Conservation (phyloP, 208 protist species). For the Leishmania braziliensis region DNA sequence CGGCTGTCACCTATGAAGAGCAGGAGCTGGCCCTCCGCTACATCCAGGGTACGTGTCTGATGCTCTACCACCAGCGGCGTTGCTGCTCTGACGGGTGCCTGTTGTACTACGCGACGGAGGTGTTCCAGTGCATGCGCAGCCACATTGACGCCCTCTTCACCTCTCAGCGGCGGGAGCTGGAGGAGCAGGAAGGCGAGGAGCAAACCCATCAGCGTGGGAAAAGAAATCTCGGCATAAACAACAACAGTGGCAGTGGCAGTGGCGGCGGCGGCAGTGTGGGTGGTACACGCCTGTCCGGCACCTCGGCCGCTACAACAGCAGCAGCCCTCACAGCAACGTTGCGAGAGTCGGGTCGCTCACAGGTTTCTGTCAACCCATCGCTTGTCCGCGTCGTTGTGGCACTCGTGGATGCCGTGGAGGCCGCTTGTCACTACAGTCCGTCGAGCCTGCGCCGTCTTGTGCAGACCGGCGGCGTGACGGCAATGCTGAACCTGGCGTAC, state of each 20-base stretch:
- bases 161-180: constrained; percentile 36
- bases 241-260: neutral
- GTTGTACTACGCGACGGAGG: constrained; percentile 76
- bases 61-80: constrained; percentile 75
- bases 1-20: constrained; percentile 78
- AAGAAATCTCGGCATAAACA: constrained; percentile 13
- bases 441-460: constrained; percentile 67
- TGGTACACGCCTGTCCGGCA: neutral
- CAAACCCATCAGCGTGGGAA: constrained; percentile 13
- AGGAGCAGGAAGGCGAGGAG: constrained; percentile 15
- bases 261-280: neutral
- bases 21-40: constrained; percentile 83
- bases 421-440: constrained; percentile 89
- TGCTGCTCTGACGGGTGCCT: constrained; percentile 69
- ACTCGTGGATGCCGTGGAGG: constrained; percentile 78
- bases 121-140: constrained; percentile 83
- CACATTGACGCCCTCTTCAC: constrained; percentile 72
- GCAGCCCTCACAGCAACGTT: constrained; percentile 13
- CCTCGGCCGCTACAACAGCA: constrained; percentile 2
- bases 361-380: constrained; percentile 42
- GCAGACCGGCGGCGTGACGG: constrained; percentile 71
- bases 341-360: constrained; percentile 13
- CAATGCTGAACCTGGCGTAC: constrained; percentile 74
- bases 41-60: constrained; percentile 77
- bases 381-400: constrained; percentile 67